Evolutionary conservation across 2,329 filamentous ascomycete species (phyloP).

Genomic region (Capronia coronata): DNA sequence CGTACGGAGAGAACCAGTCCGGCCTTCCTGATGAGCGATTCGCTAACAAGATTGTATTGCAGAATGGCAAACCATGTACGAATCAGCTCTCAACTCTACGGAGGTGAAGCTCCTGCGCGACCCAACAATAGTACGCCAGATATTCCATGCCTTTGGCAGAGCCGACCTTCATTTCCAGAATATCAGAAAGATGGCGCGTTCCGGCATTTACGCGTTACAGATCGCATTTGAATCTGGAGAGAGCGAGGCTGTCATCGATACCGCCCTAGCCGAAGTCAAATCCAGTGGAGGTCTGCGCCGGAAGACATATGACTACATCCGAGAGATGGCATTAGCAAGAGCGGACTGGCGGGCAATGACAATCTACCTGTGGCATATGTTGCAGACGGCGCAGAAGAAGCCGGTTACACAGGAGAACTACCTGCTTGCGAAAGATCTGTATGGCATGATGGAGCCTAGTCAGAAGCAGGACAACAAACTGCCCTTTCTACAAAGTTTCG

Average conservation of each 20-base stretch:
- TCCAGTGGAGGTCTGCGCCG: not conserved
- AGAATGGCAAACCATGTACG: slow-evolving; percentile 11
- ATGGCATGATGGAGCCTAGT: slow-evolving; percentile 12
- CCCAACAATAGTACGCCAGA: slow-evolving; percentile 7
- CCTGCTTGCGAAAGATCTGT: slow-evolving; percentile 15
- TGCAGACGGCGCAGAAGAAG: slow-evolving; percentile 4
- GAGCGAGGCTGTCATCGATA: slow-evolving; percentile 14
- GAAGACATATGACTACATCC: slow-evolving; percentile 5
- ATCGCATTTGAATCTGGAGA: slow-evolving; percentile 13
- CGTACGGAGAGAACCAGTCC: not conserved
- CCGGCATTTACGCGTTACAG: slow-evolving; percentile 10
- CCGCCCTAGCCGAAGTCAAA: slow-evolving; percentile 11
- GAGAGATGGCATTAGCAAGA: slow-evolving; percentile 7
- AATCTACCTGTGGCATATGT: slow-evolving; percentile 10
- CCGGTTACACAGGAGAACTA: slow-evolving; percentile 10
- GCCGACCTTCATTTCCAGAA: slow-evolving; percentile 14
- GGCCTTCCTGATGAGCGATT: too few relatives aligned
- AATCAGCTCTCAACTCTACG: slow-evolving; percentile 1
- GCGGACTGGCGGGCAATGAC: slow-evolving; percentile 16
- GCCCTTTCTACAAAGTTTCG: slow-evolving; percentile 1
- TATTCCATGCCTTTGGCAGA: slow-evolving; percentile 14
- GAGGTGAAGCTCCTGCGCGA: slow-evolving; percentile 10
- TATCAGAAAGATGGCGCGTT: slow-evolving; percentile 2
- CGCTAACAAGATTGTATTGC: not conserved
- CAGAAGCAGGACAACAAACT: not conserved